These are phyloP conservation scores for Leccinum fallax DNA, from an alignment of 1,284 basidiomycete species.

Conservation along the genomic window DNA sequence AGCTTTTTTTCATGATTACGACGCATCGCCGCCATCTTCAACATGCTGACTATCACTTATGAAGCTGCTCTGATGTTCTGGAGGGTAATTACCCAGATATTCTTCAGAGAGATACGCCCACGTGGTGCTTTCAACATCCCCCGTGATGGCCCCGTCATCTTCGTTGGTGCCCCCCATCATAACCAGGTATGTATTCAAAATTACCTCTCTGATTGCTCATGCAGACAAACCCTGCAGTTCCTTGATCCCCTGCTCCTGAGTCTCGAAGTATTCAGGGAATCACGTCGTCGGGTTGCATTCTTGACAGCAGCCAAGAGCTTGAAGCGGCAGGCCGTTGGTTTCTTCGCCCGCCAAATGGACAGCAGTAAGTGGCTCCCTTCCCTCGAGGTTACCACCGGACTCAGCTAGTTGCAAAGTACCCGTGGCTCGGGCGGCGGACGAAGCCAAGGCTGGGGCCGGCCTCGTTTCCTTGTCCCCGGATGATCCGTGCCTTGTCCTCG, in stretches of 20 bases:
- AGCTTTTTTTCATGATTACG: slow-evolving; percentile 25
- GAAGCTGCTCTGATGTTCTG: slow-evolving; percentile 75
- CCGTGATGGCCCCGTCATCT: slow-evolving; percentile 89
- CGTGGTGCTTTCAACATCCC: slow-evolving; percentile 97
- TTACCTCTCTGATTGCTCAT: slow-evolving; percentile 4
- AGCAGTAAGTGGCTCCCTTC: slow-evolving; percentile 68
- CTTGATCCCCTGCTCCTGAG: slow-evolving; percentile 91
- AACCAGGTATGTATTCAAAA: slow-evolving; percentile 71
- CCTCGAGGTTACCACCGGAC: slow-evolving; percentile 8
- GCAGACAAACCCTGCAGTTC: slow-evolving; percentile 59
- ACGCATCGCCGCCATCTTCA: slow-evolving; percentile 5
- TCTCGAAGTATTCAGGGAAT: slow-evolving; percentile 87
- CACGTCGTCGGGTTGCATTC: slow-evolving; percentile 83
- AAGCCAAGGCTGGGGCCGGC: slow-evolving; percentile 81
- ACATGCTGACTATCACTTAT: slow-evolving; percentile 45
- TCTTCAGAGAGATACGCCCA: slow-evolving; percentile 96
- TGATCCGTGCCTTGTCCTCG: slow-evolving; percentile 81
- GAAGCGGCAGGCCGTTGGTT: slow-evolving; percentile 81
- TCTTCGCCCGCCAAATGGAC: slow-evolving; percentile 85
- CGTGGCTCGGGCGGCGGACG: slow-evolving; percentile 90
- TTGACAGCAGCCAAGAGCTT: slow-evolving; percentile 94
- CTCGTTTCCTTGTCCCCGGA: slow-evolving; percentile 70
- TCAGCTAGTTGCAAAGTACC: slow-evolving; percentile 62
- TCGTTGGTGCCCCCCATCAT: slow-evolving; percentile 95
- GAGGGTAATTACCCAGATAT: slow-evolving; percentile 89